phyloP scores from a whole-genome alignment of 768 basidiomycete genomes.

The Lactarius deliciosus region DNA sequence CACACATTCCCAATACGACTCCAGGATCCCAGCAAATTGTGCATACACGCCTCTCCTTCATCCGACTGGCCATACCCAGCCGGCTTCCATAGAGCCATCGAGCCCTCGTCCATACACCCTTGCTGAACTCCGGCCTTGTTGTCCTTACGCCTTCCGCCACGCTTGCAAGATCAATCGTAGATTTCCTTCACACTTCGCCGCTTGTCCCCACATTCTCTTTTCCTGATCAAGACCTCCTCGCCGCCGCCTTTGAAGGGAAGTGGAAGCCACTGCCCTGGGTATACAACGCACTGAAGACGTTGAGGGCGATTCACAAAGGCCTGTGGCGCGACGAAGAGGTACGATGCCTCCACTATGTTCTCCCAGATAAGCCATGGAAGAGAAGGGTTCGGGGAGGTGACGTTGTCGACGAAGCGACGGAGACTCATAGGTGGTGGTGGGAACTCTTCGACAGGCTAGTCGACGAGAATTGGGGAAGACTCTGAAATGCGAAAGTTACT shows the following conservation, averaged over 20 bases:
- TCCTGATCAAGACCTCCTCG: conserved; percentile 91
- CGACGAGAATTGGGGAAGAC: conserved; percentile 47
- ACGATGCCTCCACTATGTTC: conserved; percentile 83
- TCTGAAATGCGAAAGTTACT: conserved; percentile 52
- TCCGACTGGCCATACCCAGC: conserved; percentile 49
- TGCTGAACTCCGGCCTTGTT: conserved; percentile 88
- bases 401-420: conserved; percentile 50
- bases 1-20: not conserved
- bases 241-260: conserved; percentile 71
- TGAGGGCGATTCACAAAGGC: conserved; percentile 64
- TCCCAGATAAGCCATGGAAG: conserved; percentile 86
- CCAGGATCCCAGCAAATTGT: conserved; percentile 91
- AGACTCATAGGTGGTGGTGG: conserved; percentile 81
- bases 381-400: conserved; percentile 45
- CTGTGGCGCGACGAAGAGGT: conserved; percentile 88
- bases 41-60: conserved; percentile 59
- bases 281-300: conserved; percentile 92
- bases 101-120: conserved; percentile 76
- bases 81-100: conserved; percentile 39
- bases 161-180: conserved; percentile 52
- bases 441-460: conserved; percentile 48
- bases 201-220: conserved; percentile 62
- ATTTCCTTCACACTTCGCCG: conserved; percentile 57
- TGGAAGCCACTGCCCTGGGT: conserved; percentile 83
- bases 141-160: conserved; percentile 72